A percentile compares a stretch with the other conserved stretches of the same genome.
Conservation (phyloP, 1,284 basidiomycete genomes). For the Nidula niveotomentosa region DNA sequence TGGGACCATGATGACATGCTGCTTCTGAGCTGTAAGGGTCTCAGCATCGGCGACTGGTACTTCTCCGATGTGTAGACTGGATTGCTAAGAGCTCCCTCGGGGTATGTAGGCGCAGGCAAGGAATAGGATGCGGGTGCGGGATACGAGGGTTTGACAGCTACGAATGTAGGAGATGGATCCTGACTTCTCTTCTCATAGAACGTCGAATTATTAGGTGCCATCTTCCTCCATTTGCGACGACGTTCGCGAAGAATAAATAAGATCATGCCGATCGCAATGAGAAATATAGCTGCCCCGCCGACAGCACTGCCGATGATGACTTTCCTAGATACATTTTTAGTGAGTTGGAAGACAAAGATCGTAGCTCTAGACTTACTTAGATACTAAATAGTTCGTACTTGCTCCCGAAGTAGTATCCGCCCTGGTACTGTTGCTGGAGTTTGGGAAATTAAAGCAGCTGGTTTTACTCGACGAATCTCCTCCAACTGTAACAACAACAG, state of each 20-base stretch:
- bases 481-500: constrained; percentile 14
- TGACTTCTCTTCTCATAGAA: constrained; percentile 3
- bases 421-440: constrained; percentile 3
- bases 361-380: too few relatives aligned
- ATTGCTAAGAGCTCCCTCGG: constrained; percentile 22
- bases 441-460: constrained; percentile 13
- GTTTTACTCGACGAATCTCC: constrained; percentile 23
- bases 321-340: constrained; percentile 19
- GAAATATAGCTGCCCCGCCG: constrained; percentile 34
- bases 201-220: too few relatives aligned
- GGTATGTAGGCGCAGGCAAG: background rate
- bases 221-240: constrained; percentile 17
- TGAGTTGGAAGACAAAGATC: background rate
- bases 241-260: constrained; percentile 43
- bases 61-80: constrained; percentile 30
- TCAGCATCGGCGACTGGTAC: constrained; percentile 19
- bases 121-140: too few relatives aligned
- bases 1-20: constrained; percentile 27
- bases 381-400: too few relatives aligned
- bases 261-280: constrained; percentile 39
- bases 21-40: constrained; percentile 5
- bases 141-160: too few relatives aligned
- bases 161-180: background rate
- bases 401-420: background rate
- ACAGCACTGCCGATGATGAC: constrained; percentile 44